Base-by-base conservation (phyloP, 2,329 filamentous ascomycete species). In the Colletotrichum musicola region DNA sequence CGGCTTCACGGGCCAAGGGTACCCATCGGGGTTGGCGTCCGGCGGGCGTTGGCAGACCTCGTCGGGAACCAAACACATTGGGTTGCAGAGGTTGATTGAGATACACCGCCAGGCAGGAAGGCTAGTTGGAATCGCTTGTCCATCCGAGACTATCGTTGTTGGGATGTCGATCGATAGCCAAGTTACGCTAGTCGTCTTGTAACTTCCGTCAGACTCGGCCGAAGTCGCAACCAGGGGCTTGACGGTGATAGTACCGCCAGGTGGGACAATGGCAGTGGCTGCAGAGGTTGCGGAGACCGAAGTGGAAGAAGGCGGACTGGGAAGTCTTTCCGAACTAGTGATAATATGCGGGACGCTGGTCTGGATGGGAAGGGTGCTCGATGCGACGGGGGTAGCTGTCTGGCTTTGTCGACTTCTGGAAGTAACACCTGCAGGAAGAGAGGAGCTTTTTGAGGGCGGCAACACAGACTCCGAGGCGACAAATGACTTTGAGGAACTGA, bases 81-180 rank as follows among this genome's bases (percentile, higher is more conserved):
- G 59, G 5, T 68, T 57, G 20, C 64, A 68, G 13, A 68, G 10
- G n/a, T 58, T 35, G 4, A 40, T 25, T 1, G 64, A 68, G 44
- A 68, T 68, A 4, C 64, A 68, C 22, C 64, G 57, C 64, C 66
- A 65, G 16, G 56, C 56, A 20, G 66, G 62, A 10, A 65, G 40
- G 18, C 27, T 20, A 5, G 55, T 53, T 0, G 55, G 14, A 9
- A 40, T 16, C 0, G n/a, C 12, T 18, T 51, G 22, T 14, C 62
- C 62, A 9, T 35, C 50, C 1, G 35, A 20, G 3, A 35, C 61
- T 1, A 35, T 61, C 9, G 44, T 44, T 4, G 49, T 20, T 35
- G 56, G 51, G 1, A 65, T 40, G 42, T 65, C 55, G n/a, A 65
- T 69, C 3, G 66, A 69, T 16, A 69, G 56, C 66, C 66, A 69